A percentile compares a stretch with the other conserved stretches of the same genome.
Evolutionary conservation across 257 asterid species (phyloP).

Genomic region (Avicennia marina): DNA sequence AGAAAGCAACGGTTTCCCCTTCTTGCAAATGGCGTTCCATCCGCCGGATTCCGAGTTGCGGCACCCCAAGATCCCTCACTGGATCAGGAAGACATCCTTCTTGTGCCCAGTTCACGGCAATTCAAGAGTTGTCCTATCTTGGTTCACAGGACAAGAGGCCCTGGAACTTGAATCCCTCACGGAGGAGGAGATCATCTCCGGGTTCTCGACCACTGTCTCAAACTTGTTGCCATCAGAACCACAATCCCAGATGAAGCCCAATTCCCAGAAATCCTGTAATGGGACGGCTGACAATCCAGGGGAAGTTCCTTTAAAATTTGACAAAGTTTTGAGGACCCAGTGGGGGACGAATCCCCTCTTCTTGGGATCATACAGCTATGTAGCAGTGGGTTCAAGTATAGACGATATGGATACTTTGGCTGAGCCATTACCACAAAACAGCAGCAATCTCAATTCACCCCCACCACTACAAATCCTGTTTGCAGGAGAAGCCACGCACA

Average conservation of each 20-base stretch:
- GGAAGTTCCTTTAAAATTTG: slow-evolving; percentile 18
- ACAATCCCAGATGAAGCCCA: too few species aligned
- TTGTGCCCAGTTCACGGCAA: slow-evolving; percentile 46
- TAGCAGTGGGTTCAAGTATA: slow-evolving; percentile 77
- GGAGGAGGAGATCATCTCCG: slow-evolving; percentile 53
- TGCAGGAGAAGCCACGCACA: slow-evolving; percentile 92
- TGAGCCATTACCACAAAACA: slow-evolving; percentile 59
- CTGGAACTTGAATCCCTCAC: slow-evolving; percentile 53
- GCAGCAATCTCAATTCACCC: slow-evolving; percentile 8
- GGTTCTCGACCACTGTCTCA: slow-evolving; percentile 55
- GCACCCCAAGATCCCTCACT: slow-evolving; percentile 50
- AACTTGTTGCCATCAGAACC: slow-evolving; percentile 36
- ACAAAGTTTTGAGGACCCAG: slow-evolving; percentile 50
- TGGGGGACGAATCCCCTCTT: slow-evolving; percentile 94
- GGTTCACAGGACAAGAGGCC: slow-evolving; percentile 90
- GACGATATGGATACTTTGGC: slow-evolving; percentile 77
- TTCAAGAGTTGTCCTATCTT: slow-evolving; percentile 48
- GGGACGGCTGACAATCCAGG: slow-evolving; percentile 19
- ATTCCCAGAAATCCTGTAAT: too few species aligned
- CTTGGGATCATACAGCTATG: slow-evolving; percentile 75
- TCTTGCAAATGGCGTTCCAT: slow-evolving; percentile 25
- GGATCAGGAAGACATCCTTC: slow-evolving; percentile 74
- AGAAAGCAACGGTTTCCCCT: slow-evolving; percentile 11
- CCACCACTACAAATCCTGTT: slow-evolving; percentile 66
- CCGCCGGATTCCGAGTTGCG: slow-evolving; percentile 8